Evolutionary conservation across 331 rosid genomes (phyloP), one percentile per base, ranked within the genome.

Genomic region (Telfairia occidentalis): DNA sequence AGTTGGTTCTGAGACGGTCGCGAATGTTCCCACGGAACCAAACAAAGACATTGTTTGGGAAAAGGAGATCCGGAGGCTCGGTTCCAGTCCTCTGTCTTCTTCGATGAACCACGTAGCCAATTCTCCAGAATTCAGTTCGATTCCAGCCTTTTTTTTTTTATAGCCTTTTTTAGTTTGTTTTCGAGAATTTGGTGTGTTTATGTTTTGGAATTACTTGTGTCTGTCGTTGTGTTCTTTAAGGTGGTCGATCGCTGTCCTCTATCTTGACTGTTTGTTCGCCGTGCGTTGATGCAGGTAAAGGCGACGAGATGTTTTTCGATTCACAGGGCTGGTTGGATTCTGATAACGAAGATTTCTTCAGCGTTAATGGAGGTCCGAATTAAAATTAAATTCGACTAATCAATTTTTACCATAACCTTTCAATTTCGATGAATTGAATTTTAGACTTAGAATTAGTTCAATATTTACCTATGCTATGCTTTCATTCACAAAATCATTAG

Each of bases 261-360:
- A n/a, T n/a, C n/a, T 18, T 49, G 21, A 53, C 13, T 0, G 29
- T 19, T 53, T 53, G 0, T 10, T 2, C 1, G 35, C 18, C 15
- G 43, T 16, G n/a, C n/a, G 67, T 38, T 10, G 13, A 55, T 70
- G 77, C 45, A 86, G 90, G 86, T 76, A 71, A 46, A 19, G 65
- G 34, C 11, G 83, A 84, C 3, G 89, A 83, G n/a, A 32, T 81
- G 40, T 82, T 79, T 23, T 81, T 83, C 32, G 81, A 78, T 77
- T 71, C 84, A 21, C 78, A 66, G 1, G 69, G 76, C 8, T 53
- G 71, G 80, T n/a, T 69, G 32, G 88, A 84, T 43, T 84, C 90
- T 42, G 90, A 86, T 23, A 75, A 66, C 42, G 90, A 86, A 60
- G 90, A 86, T 77, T 86, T 42, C 83, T 80, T 75, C 74, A 86